Conservation (phyloP, 2,329 filamentous ascomycete species). For the Xylariaceae sp. region DNA sequence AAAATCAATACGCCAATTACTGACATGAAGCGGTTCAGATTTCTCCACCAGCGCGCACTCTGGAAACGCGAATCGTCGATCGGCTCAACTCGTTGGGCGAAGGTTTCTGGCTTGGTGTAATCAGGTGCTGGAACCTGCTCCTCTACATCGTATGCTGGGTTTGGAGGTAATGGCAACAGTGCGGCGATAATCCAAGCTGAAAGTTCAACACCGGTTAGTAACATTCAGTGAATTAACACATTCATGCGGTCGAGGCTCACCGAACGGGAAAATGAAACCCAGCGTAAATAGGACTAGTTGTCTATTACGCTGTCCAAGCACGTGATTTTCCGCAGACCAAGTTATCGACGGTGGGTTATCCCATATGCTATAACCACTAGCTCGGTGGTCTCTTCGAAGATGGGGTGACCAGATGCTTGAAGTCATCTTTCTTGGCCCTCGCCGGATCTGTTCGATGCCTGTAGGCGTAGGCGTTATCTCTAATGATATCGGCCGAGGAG, state of each 20-base stretch:
- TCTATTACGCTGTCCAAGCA: constrained; percentile 64
- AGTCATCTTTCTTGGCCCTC: constrained; percentile 43
- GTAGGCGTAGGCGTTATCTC: constrained; percentile 34
- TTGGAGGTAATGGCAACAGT: constrained; percentile 65
- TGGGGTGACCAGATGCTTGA: constrained; percentile 72
- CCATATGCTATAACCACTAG: constrained; percentile 61
- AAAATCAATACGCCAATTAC: constrained; percentile 52
- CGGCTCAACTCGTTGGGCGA: constrained; percentile 32
- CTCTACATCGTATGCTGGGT: constrained; percentile 49
- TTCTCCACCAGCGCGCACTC: constrained; percentile 57
- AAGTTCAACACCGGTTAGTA: constrained; percentile 15
- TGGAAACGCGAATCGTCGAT: constrained; percentile 45
- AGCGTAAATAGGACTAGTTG: constrained; percentile 72
- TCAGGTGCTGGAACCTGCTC: constrained; percentile 41
- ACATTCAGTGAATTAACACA: background rate
- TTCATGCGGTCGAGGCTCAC: constrained; percentile 39
- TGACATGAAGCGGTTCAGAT: constrained; percentile 56
- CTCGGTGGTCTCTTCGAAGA: constrained; percentile 59
- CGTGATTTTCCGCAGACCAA: constrained; percentile 56
- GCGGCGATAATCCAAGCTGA: constrained; percentile 77
- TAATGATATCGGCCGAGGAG: constrained; percentile 37
- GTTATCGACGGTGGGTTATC: constrained; percentile 63
- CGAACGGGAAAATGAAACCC: constrained; percentile 74
- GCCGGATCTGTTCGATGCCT: constrained; percentile 28
- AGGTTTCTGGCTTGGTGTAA: constrained; percentile 21